Base-by-base conservation (phyloP, 2,329 filamentous ascomycete genomes). In the Fusarium buxicola region DNA sequence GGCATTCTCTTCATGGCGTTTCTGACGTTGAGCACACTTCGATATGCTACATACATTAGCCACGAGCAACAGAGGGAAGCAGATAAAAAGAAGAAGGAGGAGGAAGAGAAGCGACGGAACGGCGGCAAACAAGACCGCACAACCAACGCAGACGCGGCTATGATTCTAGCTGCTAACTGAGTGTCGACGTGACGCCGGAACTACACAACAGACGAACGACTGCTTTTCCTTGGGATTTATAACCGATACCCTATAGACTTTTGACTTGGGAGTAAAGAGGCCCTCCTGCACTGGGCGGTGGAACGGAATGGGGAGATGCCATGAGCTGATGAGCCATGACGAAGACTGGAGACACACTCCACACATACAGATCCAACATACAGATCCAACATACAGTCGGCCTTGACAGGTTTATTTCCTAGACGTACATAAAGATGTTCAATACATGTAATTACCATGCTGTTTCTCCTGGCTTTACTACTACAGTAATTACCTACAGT, bases 1-100 rank as follows among this genome's bases (percentile, higher is more conserved):
- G 87, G 86, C n/a, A 88, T 89, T 62, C 72, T 89, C 48, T 86
- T 89, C 76, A 86, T 89, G 85, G 86, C 82, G 27, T 78, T 89
- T 30, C 72, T 89, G 59, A 87, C 86, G 8, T 75, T 90, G 12
- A 80, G 81, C 11, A 85, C 83, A 25, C 75, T 90, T 45, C 82
- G 86, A 21, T 89, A 88, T 70, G 80, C 83, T 4, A 87, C 84
- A 39, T 87, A 86, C 61, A 76, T 82, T 27, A 77, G 76, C 58
- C 82, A 85, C 48, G 77, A 84, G 73, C 78, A 76, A 68, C 75
- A 83, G 72, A 79, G 74, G 67, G 79, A 82, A 71, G 78, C 74
- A 12, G 80, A 82, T 24, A 73, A 76, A 58, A 76, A 76, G 65
- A 77, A 75, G 55, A 77, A 76, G 48, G 75, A 79, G 61, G 80